Evolutionary conservation across 768 basidiomycete genomes (phyloP).

Genomic region (Pulveroboletus ravenelii): DNA sequence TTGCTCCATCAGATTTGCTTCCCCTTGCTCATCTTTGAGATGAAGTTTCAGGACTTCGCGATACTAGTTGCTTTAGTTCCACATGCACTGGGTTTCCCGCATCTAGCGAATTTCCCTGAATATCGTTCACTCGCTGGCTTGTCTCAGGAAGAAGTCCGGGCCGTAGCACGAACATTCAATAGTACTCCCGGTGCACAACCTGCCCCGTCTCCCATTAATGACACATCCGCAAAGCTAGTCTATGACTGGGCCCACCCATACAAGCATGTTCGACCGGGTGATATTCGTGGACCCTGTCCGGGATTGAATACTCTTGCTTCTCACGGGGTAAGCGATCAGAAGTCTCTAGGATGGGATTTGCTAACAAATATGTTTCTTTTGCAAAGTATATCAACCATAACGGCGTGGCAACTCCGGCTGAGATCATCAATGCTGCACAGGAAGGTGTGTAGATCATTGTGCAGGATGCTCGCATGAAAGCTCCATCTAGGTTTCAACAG

Average conservation of each 20-base stretch:
- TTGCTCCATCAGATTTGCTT: neutral
- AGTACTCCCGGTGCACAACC: conserved; percentile 24
- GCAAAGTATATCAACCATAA: conserved; percentile 17
- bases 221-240: conserved; percentile 23
- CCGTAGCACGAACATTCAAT: conserved; percentile 10
- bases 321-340: conserved; percentile 18
- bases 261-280: conserved; percentile 7
- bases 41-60: conserved; percentile 7
- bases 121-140: conserved; percentile 22
- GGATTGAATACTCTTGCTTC: conserved; percentile 24
- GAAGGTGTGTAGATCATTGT: no score
- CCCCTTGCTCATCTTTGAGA: neutral
- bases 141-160: conserved; percentile 13
- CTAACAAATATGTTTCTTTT: neutral
- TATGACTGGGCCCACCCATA: conserved; percentile 16
- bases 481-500: neutral
- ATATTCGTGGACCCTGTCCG: conserved; percentile 24
- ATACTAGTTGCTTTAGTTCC: conserved; percentile 4
- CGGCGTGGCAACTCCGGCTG: conserved; percentile 20
- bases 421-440: conserved; percentile 18
- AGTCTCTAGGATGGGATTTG: neutral
- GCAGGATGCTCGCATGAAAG: no score
- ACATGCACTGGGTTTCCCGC: conserved; percentile 7
- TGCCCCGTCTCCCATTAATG: conserved; percentile 18
- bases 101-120: conserved; percentile 14